These are phyloP conservation scores for Drosera spatulata DNA, from an alignment of 179 eudicot genomes.

Conservation along the genomic window DNA sequence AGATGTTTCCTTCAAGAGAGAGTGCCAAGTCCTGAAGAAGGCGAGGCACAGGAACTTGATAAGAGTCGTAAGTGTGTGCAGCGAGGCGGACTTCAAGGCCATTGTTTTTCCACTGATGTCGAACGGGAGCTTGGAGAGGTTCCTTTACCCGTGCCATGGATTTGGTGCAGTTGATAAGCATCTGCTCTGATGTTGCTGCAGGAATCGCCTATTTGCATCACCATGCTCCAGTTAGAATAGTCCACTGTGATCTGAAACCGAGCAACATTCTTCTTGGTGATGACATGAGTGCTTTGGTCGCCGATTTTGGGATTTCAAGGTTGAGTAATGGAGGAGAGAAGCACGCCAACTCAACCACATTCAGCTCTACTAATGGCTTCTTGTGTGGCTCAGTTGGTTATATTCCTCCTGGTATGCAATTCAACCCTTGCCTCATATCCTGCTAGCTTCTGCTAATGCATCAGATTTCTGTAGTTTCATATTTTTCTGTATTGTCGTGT, in stretches of 20 bases:
- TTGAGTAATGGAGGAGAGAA: conserved; percentile 21
- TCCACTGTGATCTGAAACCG: conserved; percentile 34
- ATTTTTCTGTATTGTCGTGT: too few species aligned
- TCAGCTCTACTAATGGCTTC: conserved; percentile 18
- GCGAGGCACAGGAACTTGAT: conserved; percentile 23
- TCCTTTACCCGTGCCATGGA: conserved; percentile 22
- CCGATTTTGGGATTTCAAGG: conserved; percentile 11
- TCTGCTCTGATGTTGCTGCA: conserved; percentile 65
- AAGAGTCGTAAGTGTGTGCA: conserved; percentile 20
- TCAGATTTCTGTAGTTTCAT: not conserved
- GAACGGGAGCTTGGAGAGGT: conserved; percentile 25
- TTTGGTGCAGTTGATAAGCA: conserved; percentile 47
- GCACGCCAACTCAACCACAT: conserved; percentile 17
- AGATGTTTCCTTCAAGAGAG: conserved; percentile 16
- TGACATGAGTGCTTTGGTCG: conserved; percentile 8
- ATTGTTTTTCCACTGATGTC: conserved; percentile 21
- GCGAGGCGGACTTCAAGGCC: conserved; percentile 24
- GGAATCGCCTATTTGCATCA: conserved; percentile 21
- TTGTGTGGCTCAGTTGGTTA: conserved; percentile 14
- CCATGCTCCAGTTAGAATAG: conserved; percentile 2
- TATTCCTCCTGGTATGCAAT: conserved; percentile 9
- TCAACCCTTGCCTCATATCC: too few species aligned
- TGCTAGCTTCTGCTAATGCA: not conserved
- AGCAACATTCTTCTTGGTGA: conserved; percentile 50
- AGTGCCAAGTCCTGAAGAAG: conserved; percentile 19